Base-by-base conservation (phyloP, 2,329 filamentous ascomycete genomes). In the Daldinia eschscholtzii region DNA sequence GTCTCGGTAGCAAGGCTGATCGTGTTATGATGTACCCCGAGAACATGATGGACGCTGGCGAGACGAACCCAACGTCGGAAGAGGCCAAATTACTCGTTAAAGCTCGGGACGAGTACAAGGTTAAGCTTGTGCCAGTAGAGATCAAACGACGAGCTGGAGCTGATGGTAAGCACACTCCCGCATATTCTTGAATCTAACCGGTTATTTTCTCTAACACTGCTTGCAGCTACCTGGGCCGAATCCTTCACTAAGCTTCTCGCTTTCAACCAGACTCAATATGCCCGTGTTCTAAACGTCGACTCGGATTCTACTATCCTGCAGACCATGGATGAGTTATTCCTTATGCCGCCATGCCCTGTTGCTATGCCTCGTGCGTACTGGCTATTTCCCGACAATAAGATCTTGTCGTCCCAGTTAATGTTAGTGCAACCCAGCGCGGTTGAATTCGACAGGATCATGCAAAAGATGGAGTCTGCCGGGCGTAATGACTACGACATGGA, bases 311-410 rank as follows among this genome's bases (percentile, higher is more conserved):
- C 86, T 1, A 80, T 93, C 2, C 83, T 91, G 3, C 82, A 89
- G 66, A 79, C 83, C 23, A 86, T 93, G 83, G 91, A 93, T 72
- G 90, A 93, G 61, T 83, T 93, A 0, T 93, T 93, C 79, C 84
- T 91, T 30, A 81, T 91, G 1, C 91, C 91, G 0, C 76, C 81
- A 1, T 84, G 86, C 0, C 81, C 86, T 0, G 84, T 91, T 3
- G 90, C 90, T 2, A 90, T 93, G 86, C 89, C 91, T 1, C 86
- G 89, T 35, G 91, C 91, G 7, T 93, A 93, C 77, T 93, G 91
- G 91, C 81, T 88, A 1, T 82, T 86, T 4, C 86, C 86, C 0
- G 80, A 83, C 0, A 81, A 81, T 7, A 82, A 83, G 69, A 82
- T 84, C 1, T 82, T 93, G 10, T 88, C 88, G 0, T 88, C 88